These are phyloP conservation scores for Mimosa bimucronata DNA, from an alignment of 306 rosid genomes.

Conservation along the genomic window DNA sequence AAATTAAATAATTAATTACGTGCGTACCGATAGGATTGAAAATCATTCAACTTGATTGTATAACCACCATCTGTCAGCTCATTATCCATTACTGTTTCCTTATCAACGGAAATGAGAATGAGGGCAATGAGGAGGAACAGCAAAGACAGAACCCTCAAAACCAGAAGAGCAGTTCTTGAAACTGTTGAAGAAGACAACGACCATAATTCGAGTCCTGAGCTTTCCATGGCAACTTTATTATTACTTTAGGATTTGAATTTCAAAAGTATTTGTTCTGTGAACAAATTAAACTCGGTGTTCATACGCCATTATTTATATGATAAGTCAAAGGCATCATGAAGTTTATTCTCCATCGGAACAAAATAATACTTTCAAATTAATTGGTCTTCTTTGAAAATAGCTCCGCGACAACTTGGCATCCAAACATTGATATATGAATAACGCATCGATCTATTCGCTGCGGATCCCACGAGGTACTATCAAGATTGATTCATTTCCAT, in stretches of 20 bases:
- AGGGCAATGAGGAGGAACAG: constrained; percentile 56
- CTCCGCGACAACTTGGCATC: constrained; percentile 21
- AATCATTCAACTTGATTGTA: constrained; percentile 38
- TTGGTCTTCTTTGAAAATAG: constrained; percentile 30
- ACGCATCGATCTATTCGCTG: neutral
- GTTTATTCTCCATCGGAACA: neutral
- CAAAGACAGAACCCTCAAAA: constrained; percentile 53
- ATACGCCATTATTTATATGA: neutral
- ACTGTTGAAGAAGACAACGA: constrained; percentile 42
- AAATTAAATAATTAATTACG: too few relatives aligned
- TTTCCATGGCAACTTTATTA: constrained; percentile 22
- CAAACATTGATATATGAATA: neutral
- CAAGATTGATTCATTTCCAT: neutral
- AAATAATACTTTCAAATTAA: neutral
- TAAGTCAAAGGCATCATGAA: neutral
- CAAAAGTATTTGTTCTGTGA: neutral
- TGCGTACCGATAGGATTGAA: constrained; percentile 48
- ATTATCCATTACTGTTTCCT: neutral
- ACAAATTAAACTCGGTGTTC: neutral
- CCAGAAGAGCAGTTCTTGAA: constrained; percentile 44
- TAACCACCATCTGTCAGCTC: neutral
- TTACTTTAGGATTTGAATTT: neutral
- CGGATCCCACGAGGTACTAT: neutral
- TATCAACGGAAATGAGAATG: constrained; percentile 44
- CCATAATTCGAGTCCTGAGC: neutral